A percentile compares a stretch with the other conserved stretches of the same genome.
Evolutionary conservation across 805 yeast genomes (phyloP).

Genomic region (Cyberlindnera veronae): DNA sequence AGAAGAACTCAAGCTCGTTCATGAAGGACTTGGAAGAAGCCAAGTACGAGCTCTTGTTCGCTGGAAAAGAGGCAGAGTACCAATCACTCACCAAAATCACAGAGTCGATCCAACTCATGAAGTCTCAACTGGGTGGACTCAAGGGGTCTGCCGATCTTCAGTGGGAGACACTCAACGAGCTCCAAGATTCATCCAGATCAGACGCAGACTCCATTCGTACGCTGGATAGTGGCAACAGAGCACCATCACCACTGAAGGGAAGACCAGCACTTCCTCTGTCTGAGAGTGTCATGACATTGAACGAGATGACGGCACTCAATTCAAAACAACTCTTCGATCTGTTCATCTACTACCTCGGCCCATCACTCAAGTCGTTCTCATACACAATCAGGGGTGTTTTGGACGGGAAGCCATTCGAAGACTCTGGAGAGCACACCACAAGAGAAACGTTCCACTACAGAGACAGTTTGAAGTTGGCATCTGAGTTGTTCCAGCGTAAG

Average conservation of each 20-base stretch:
- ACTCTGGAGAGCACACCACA: conserved; percentile 31
- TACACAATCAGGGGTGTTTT: conserved; percentile 61
- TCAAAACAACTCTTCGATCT: conserved; percentile 51
- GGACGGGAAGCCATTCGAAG: conserved; percentile 54
- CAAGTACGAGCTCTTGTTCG: conserved; percentile 51
- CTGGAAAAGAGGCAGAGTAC: conserved; percentile 57
- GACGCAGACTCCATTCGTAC: conserved; percentile 6
- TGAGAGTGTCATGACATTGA: conserved; percentile 12
- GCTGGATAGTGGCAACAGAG: conserved; percentile 5
- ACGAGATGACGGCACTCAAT: conserved; percentile 23
- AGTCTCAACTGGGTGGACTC: conserved; percentile 62
- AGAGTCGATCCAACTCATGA: conserved; percentile 46
- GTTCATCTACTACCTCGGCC: conserved; percentile 67
- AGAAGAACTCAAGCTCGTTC: conserved; percentile 37
- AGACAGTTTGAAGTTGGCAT: conserved; percentile 46
- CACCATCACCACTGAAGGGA: not conserved
- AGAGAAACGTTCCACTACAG: conserved; percentile 42
- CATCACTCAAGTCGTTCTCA: conserved; percentile 64
- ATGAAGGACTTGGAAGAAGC: conserved; percentile 51
- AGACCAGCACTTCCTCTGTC: conserved; percentile 5
- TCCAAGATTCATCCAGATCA: not conserved
- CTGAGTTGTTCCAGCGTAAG: conserved; percentile 51
- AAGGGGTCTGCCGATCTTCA: conserved; percentile 67
- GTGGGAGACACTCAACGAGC: conserved; percentile 46
- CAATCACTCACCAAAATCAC: conserved; percentile 43